phyloP scores from a whole-genome alignment of 2,329 filamentous ascomycete species.

The Calonectria pteridis region DNA sequence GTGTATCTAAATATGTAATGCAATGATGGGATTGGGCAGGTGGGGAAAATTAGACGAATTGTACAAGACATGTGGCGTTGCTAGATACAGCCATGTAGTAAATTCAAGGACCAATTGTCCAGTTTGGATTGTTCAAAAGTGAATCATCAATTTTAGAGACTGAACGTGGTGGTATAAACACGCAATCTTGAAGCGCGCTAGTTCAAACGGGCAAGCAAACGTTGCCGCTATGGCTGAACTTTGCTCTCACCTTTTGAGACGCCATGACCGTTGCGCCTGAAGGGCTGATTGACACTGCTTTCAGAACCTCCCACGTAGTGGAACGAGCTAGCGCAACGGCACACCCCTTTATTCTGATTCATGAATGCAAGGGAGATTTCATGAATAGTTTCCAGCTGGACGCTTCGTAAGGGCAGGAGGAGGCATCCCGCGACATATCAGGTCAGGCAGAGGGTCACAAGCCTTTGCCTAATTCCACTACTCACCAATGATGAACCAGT shows the following conservation, averaged over 20 bases:
- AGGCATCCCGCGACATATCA: not conserved
- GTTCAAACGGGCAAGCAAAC: not conserved
- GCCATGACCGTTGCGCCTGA: not conserved
- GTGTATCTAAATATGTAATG: not conserved
- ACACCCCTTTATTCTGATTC: not conserved
- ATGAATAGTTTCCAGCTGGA: not conserved
- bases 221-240: not conserved
- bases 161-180: not conserved
- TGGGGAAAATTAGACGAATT: not conserved
- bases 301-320: not conserved
- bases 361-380: not conserved
- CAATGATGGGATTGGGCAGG: not conserved
- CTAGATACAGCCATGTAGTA: not conserved
- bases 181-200: not conserved
- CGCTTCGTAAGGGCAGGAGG: not conserved
- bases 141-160: not conserved
- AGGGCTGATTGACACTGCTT: too few relatives aligned
- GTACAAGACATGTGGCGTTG: not conserved
- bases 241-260: not conserved
- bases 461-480: too few relatives aligned
- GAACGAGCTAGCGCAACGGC: not conserved
- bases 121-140: not conserved
- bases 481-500: not conserved
- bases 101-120: not conserved
- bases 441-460: too few relatives aligned